Conservation (phyloP, 73 alveolate genomes). For the Effrenium voratum region DNA sequence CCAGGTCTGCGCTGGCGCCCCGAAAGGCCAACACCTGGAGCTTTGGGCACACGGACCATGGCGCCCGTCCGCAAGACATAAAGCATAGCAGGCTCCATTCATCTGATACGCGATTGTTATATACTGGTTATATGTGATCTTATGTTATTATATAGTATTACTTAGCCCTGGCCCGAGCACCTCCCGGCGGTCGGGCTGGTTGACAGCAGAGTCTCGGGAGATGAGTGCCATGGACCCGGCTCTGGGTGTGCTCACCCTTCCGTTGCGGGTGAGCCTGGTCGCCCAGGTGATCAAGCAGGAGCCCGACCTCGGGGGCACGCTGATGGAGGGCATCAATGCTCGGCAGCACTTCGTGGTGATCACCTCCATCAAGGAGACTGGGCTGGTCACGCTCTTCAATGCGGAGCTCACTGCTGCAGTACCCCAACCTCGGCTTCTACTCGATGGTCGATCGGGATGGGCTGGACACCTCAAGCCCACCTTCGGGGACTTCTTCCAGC, state of each 20-base stretch:
- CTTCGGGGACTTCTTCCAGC: background rate
- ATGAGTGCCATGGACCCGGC: background rate
- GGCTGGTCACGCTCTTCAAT: background rate
- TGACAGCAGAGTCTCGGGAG: background rate
- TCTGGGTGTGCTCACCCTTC: background rate
- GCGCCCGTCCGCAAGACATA: too few relatives aligned
- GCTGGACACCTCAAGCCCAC: too few relatives aligned
- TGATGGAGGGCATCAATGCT: too few relatives aligned
- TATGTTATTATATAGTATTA: too few relatives aligned
- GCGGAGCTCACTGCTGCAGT: background rate
- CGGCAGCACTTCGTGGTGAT: too few relatives aligned
- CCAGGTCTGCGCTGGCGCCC: slow-evolving; percentile 4
- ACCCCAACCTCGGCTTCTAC: background rate
- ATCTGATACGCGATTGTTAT: too few relatives aligned
- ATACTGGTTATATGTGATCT: too few relatives aligned
- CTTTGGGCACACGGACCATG: background rate
- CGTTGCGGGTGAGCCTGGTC: background rate
- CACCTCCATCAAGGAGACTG: background rate
- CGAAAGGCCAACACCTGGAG: slow-evolving; percentile 55
- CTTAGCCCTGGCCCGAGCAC: background rate
- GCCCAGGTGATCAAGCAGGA: background rate
- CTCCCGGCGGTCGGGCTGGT: background rate
- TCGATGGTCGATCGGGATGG: background rate
- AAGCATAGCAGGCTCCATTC: too few relatives aligned
- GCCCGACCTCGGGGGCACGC: too few relatives aligned